phyloP scores from a whole-genome alignment of 2,329 filamentous ascomycete species.

The Lasiodiplodia sp. region DNA sequence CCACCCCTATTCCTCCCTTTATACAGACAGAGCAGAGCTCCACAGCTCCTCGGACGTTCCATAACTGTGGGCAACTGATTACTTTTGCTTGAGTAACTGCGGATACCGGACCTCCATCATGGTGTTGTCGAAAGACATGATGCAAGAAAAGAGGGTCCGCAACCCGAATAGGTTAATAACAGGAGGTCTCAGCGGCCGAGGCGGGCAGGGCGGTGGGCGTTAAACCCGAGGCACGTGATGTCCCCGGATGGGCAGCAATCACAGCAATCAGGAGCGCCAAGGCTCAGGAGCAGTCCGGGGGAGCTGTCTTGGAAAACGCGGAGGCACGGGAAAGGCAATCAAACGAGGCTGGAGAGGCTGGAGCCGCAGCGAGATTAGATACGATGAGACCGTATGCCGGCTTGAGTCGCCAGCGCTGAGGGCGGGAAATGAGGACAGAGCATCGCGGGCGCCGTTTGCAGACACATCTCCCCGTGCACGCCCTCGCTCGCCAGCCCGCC shows the following conservation, averaged over 20 bases:
- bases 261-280: slow-evolving; percentile 6
- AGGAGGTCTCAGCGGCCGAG: slow-evolving; percentile 1
- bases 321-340: slow-evolving; percentile 21
- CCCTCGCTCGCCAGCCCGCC: not conserved
- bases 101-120: slow-evolving; percentile 3
- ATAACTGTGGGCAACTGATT: slow-evolving; percentile 5
- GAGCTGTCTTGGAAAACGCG: slow-evolving; percentile 21
- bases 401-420: slow-evolving; percentile 18
- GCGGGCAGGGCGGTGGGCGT: slow-evolving; percentile 5
- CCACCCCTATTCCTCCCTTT: slow-evolving; percentile 11
- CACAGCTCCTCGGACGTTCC: not conserved
- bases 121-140: slow-evolving; percentile 27
- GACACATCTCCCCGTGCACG: slow-evolving; percentile 2
- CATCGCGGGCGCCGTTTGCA: slow-evolving; percentile 18
- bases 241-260: not conserved
- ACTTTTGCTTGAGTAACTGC: slow-evolving; percentile 13
- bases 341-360: slow-evolving; percentile 19
- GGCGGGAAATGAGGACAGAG: slow-evolving; percentile 26
- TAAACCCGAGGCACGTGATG: slow-evolving; percentile 13
- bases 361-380: slow-evolving; percentile 22
- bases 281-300: slow-evolving; percentile 16
- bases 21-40: slow-evolving; percentile 2
- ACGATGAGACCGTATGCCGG: slow-evolving; percentile 29
- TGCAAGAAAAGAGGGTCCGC: slow-evolving; percentile 29
- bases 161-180: not conserved